Percentiles rank a stretch among this genome's conserved stretches.
phyloP scores from a whole-genome alignment of 306 rosid genomes.

The Ceratonia siliqua region DNA sequence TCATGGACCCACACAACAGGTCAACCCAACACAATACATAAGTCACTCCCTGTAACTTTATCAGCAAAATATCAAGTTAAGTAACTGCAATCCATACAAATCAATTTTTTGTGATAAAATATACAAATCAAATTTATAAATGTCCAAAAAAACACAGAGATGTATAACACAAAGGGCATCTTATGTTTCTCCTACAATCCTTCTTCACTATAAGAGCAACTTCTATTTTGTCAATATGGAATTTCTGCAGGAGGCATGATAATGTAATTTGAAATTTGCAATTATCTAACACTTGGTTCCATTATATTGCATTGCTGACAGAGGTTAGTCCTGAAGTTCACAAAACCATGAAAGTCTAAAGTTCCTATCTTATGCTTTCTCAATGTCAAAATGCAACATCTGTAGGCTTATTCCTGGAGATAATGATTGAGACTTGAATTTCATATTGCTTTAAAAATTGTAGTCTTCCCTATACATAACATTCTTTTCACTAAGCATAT shows the following conservation, averaged over 20 bases:
- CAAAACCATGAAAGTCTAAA: neutral
- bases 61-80: constrained; percentile 15
- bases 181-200: constrained; percentile 7
- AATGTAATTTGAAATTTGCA: no score
- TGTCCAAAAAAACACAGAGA: neutral
- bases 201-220: constrained; percentile 1
- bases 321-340: neutral
- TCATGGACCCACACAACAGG: constrained; percentile 2
- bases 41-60: neutral
- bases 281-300: neutral
- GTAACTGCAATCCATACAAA: neutral
- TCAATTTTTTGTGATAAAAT: no score
- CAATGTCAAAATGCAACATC: neutral
- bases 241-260: neutral
- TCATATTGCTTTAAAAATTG: neutral
- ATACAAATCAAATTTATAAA: constrained; percentile 6
- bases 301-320: neutral
- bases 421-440: neutral
- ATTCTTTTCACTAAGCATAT: neutral
- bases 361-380: neutral
- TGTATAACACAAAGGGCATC: neutral
- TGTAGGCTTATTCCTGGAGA: neutral
- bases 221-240: constrained; percentile 26
- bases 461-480: no score
- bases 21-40: neutral